Evolutionary conservation across 2,329 filamentous ascomycete species (phyloP), one percentile per base, ranked within the genome.

Genomic region (Lachnellula arida): DNA sequence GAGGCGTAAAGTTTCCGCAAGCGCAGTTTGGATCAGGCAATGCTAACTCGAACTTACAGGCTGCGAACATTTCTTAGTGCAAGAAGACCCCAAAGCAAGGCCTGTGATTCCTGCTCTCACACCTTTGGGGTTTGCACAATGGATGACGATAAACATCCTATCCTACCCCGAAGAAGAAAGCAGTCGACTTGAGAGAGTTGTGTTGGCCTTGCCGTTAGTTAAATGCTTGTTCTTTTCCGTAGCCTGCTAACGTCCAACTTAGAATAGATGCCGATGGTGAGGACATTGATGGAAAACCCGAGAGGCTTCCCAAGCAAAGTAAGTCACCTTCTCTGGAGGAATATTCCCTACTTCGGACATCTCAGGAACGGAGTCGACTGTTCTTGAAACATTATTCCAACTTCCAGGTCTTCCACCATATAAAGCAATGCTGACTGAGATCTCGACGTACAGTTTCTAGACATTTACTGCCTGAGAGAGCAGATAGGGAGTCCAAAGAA

Each of bases 151-250:
- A 40, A 81, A 89, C 69, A 86, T 93, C 39, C 81, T 84, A 60
- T 88, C 89, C 1, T 85, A 91, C 61, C 91, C 91, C 0, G 85
- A 91, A 42, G 78, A 82, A 47, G 91, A 96, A 70, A 86, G 84
- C 56, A 78, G 81, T 43, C 82, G 91, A 9, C 75, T 96, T 4
- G 77, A 83, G 44, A 84, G 81, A 55, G 82, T 90, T 22, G 81
- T 92, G 3, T 71, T 83, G 3, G 80, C 86, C 46, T 82, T 92
- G 71, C 87, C 89, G 28, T 32, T 32, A 32, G 28, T 32, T 12
- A 32, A 32, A 32, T 12, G 28, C 4, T 12, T 8, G 28, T 8
- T 32, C 28, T 32, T 32, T 32, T 32, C 28, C 9, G 9, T 12
- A 32, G 9, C 28, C 28, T 32, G 8, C 28, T 32, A 32, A 32